Evolutionary conservation across 129 eudicot genomes (phyloP).

Genomic region (Helianthus annuus): DNA sequence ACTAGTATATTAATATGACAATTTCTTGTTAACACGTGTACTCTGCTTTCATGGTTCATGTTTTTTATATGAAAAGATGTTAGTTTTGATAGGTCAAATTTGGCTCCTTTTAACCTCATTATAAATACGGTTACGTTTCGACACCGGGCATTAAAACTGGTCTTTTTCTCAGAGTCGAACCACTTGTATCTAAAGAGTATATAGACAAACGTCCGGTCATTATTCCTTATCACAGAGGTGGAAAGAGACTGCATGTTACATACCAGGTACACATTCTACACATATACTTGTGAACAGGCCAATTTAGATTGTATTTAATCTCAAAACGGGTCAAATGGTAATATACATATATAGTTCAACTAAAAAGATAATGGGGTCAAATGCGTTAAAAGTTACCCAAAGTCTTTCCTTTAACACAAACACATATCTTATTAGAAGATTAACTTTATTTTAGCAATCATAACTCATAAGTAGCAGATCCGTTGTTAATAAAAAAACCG

Average conservation of each 20-base stretch:
- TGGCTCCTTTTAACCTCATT: neutral
- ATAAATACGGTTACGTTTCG: neutral
- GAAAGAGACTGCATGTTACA: conserved; percentile 88
- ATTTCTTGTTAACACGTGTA: neutral
- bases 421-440: neutral
- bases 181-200: conserved; percentile 83
- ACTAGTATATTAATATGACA: neutral
- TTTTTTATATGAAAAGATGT: neutral
- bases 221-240: conserved; percentile 95
- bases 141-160: conserved; percentile 15
- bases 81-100: conserved; percentile 1
- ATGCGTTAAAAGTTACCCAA: neutral
- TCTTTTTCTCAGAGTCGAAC: conserved; percentile 67
- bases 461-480: neutral
- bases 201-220: conserved; percentile 66
- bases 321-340: neutral
- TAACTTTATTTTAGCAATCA: neutral
- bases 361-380: neutral
- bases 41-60: neutral
- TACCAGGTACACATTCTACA: conserved; percentile 55
- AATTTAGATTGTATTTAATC: neutral
- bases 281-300: neutral
- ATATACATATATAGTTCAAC: neutral
- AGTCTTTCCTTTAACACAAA: neutral
- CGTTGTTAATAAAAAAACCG: neutral